Evolutionary conservation across 1,284 basidiomycete genomes (phyloP).

Genomic region (Tilletia indica): DNA sequence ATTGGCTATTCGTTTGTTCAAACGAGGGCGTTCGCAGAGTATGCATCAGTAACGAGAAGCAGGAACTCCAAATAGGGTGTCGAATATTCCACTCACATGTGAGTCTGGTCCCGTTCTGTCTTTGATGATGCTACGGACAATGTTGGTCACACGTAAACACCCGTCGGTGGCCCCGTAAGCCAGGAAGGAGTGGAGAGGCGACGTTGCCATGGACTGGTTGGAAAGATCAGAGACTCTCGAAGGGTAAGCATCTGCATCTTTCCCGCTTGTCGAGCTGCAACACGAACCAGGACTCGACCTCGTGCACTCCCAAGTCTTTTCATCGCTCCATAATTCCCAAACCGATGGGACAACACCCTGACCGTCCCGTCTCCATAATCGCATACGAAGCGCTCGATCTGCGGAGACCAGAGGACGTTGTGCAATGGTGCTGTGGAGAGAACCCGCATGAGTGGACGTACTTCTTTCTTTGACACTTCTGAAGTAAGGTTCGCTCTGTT

Average conservation of each 20-base stretch:
- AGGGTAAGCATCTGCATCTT: no score
- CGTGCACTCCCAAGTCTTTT: neutral
- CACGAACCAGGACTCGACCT: neutral
- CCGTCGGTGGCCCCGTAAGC: constrained; percentile 9
- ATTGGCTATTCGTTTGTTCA: neutral
- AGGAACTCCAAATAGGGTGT: no score
- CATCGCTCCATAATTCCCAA: neutral
- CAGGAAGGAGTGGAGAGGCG: neutral
- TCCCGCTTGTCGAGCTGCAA: neutral
- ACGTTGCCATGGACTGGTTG: neutral
- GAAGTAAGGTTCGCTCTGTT: neutral
- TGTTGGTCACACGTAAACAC: neutral
- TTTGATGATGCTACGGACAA: neutral
- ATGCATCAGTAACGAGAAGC: no score
- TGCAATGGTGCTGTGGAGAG: neutral
- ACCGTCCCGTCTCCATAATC: neutral
- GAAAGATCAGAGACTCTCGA: neutral
- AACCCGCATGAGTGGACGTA: no score
- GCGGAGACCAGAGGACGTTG: neutral
- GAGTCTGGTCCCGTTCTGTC: neutral
- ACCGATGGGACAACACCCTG: neutral
- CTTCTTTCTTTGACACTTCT: no score
- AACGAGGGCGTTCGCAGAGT: no score
- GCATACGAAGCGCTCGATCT: neutral
- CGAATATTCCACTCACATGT: neutral